These are phyloP conservation scores for Russula emetica DNA, from an alignment of 768 basidiomycete species.

Conservation along the genomic window DNA sequence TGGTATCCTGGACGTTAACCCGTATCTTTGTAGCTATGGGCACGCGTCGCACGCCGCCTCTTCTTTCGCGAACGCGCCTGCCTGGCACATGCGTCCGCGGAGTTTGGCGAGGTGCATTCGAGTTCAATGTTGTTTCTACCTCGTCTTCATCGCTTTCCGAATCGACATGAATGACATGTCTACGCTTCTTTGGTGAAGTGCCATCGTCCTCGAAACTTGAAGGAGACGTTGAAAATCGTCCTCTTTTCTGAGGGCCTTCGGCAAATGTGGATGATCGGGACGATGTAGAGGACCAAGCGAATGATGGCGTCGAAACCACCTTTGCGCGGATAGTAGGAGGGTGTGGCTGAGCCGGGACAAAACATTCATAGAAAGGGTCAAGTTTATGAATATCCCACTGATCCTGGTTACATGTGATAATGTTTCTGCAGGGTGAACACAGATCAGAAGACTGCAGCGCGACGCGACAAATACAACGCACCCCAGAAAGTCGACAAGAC, in stretches of 20 bases:
- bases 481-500: slow-evolving; percentile 65
- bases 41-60: slow-evolving; percentile 2
- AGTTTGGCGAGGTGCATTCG: slow-evolving; percentile 1
- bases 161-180: slow-evolving; percentile 25
- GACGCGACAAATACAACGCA: slow-evolving; percentile 36
- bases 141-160: slow-evolving; percentile 39
- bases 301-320: slow-evolving; percentile 14
- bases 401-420: slow-evolving; percentile 56
- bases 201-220: slow-evolving; percentile 17
- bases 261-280: slow-evolving; percentile 17
- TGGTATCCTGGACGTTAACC: background rate
- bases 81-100: slow-evolving; percentile 22
- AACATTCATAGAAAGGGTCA: slow-evolving; percentile 68
- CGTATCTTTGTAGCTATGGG: background rate
- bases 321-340: slow-evolving; percentile 32
- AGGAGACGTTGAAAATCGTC: slow-evolving; percentile 23
- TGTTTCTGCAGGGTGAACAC: slow-evolving; percentile 38
- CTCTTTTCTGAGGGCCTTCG: slow-evolving; percentile 9
- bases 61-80: slow-evolving; percentile 21
- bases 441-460: background rate
- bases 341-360: slow-evolving; percentile 39
- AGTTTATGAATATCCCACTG: slow-evolving; percentile 87
- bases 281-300: slow-evolving; percentile 17
- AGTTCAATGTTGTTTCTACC: slow-evolving; percentile 48
- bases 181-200: slow-evolving; percentile 22